These are phyloP conservation scores for Ogataea hybrid DNA, from an alignment of 1,139 yeast genomes.

Conservation along the genomic window DNA sequence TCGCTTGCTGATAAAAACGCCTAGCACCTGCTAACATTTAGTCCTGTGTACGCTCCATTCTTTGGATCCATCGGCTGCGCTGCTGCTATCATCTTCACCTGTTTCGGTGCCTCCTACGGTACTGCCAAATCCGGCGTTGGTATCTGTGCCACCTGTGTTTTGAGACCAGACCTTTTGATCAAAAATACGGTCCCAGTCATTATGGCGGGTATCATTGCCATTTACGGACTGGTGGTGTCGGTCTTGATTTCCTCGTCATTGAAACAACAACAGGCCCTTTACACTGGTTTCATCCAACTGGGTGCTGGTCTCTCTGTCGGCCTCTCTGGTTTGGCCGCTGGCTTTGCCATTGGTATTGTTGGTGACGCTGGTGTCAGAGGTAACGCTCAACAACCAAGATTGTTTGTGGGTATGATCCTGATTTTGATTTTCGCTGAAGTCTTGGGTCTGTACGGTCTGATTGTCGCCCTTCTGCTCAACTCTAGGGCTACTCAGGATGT, in stretches of 20 bases:
- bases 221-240: slow-evolving; percentile 96
- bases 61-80: slow-evolving; percentile 99
- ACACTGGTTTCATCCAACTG: slow-evolving; percentile 96
- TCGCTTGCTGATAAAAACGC: neutral
- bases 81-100: slow-evolving; percentile 97
- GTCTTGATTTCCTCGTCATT: slow-evolving; percentile 92
- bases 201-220: slow-evolving; percentile 99
- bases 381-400: slow-evolving; percentile 93
- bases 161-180: slow-evolving; percentile 94
- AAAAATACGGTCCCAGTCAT: slow-evolving; percentile 92
- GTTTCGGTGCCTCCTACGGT: slow-evolving; percentile 99
- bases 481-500: slow-evolving; percentile 96
- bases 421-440: slow-evolving; percentile 99
- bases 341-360: slow-evolving; percentile 97
- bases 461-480: slow-evolving; percentile 95
- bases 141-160: slow-evolving; percentile 96
- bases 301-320: slow-evolving; percentile 99
- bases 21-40: slow-evolving; percentile 8
- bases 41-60: slow-evolving; percentile 89
- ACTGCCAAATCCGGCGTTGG: slow-evolving; percentile 99
- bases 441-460: slow-evolving; percentile 94
- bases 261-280: slow-evolving; percentile 87
- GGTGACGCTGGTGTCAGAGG: slow-evolving; percentile 99
- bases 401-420: slow-evolving; percentile 95
- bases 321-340: slow-evolving; percentile 95